Evolutionary conservation across 352 stramenopile species (phyloP).

Genomic region (Phytophthora lateralis): DNA sequence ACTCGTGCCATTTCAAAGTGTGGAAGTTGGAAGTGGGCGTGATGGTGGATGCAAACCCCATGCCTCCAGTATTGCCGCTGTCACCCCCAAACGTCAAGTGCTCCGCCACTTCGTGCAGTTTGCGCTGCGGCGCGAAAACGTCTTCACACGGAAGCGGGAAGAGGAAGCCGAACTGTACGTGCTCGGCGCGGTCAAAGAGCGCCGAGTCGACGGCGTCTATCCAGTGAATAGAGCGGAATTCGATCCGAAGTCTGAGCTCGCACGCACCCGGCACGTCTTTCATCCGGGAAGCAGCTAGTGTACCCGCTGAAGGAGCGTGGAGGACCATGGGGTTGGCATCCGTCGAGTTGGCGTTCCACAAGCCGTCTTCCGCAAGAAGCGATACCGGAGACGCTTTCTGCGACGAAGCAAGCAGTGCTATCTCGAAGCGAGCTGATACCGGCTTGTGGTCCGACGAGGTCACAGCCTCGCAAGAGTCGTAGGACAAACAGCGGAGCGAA

Average conservation of each 20-base stretch:
- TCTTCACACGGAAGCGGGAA: slow-evolving; percentile 86
- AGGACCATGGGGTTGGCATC: slow-evolving; percentile 53
- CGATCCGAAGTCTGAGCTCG: slow-evolving; percentile 64
- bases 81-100: slow-evolving; percentile 66
- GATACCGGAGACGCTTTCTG: slow-evolving; percentile 6
- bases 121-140: slow-evolving; percentile 77
- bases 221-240: slow-evolving; percentile 78
- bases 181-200: slow-evolving; percentile 66
- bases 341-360: slow-evolving; percentile 53
- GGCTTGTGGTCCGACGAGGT: slow-evolving; percentile 87
- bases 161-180: slow-evolving; percentile 73
- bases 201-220: slow-evolving; percentile 63
- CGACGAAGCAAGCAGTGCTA: slow-evolving; percentile 31
- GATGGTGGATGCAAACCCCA: slow-evolving; percentile 51
- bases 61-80: slow-evolving; percentile 18
- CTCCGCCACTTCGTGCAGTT: slow-evolving; percentile 77
- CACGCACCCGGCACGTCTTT: slow-evolving; percentile 65
- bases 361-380: slow-evolving; percentile 27
- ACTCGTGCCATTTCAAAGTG: slow-evolving; percentile 70
- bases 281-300: slow-evolving; percentile 46
- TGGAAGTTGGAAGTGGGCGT: slow-evolving; percentile 79
- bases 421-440: slow-evolving; percentile 68
- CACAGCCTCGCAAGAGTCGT: slow-evolving; percentile 79
- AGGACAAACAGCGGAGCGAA: slow-evolving; percentile 66
- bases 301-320: slow-evolving; percentile 13